These are phyloP conservation scores for Colletotrichum spinosum DNA, from an alignment of 2,329 filamentous ascomycete species.

Conservation along the genomic window DNA sequence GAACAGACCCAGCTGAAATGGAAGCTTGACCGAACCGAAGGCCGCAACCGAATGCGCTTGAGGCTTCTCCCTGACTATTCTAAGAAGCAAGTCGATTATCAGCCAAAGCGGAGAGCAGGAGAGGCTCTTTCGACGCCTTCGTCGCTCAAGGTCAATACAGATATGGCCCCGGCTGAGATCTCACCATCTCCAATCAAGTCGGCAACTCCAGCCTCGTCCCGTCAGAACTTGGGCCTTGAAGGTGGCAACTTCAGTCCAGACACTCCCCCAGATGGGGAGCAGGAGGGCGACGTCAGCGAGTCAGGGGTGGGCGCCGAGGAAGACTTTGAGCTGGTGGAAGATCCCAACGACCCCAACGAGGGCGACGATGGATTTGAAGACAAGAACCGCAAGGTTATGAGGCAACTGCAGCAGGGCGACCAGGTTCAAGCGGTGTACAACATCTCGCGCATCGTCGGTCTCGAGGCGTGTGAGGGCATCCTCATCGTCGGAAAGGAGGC, in stretches of 20 bases:
- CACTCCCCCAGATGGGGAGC: conserved; percentile 40
- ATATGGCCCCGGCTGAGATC: conserved; percentile 27
- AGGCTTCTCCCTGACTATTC: conserved; percentile 84
- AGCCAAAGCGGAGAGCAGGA: conserved; percentile 78
- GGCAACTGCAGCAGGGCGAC: conserved; percentile 89
- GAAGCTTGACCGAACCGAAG: conserved; percentile 96
- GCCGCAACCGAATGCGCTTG: conserved; percentile 93
- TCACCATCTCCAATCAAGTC: conserved; percentile 39
- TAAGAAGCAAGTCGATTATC: conserved; percentile 77
- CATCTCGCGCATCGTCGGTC: conserved; percentile 90
- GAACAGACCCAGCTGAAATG: conserved; percentile 76
- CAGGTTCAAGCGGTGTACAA: conserved; percentile 95
- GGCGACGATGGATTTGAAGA: conserved; percentile 86
- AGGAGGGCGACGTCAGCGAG: conserved; percentile 42
- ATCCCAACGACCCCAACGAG: conserved; percentile 86
- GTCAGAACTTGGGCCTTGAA: conserved; percentile 38
- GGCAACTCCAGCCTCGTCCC: conserved; percentile 39
- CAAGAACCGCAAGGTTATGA: conserved; percentile 98
- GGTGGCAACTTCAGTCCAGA: conserved; percentile 31
- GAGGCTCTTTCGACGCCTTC: conserved; percentile 28
- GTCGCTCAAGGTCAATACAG: conserved; percentile 39
- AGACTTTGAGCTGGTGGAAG: conserved; percentile 95
- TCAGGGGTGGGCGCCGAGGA: conserved; percentile 73
- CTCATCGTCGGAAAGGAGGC: conserved; percentile 92
- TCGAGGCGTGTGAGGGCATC: conserved; percentile 94